phyloP scores from a whole-genome alignment of 257 asterid species.

The Buddleja alternifolia region DNA sequence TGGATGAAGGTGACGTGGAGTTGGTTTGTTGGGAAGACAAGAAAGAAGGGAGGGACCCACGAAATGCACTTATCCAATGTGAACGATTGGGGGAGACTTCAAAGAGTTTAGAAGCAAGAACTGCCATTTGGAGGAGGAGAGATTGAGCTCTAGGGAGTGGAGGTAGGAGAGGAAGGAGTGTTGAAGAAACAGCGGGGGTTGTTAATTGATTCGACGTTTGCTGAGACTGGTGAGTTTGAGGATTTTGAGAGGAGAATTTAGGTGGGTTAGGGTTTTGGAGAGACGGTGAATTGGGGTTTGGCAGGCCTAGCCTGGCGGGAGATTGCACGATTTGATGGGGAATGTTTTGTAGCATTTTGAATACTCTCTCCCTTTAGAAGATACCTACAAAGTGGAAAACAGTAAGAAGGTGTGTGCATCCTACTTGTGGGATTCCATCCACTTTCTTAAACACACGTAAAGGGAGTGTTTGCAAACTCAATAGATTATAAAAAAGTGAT shows the following conservation, averaged over 20 bases:
- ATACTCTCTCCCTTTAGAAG: background rate
- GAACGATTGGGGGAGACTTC: constrained; percentile 84
- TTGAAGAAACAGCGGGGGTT: constrained; percentile 57
- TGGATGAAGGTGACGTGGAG: constrained; percentile 49
- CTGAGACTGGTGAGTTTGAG: constrained; percentile 48
- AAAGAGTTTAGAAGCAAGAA: constrained; percentile 76
- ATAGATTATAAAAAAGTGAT: too few species aligned
- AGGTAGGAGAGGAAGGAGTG: constrained; percentile 88
- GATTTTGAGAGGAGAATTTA: constrained; percentile 60
- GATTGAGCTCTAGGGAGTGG: constrained; percentile 91
- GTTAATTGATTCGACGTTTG: constrained; percentile 49
- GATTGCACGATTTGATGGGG: constrained; percentile 88
- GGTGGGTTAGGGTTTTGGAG: constrained; percentile 69
- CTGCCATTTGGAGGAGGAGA: constrained; percentile 83
- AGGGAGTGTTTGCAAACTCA: too few species aligned
- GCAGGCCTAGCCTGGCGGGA: constrained; percentile 87
- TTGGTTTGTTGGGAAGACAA: constrained; percentile 64
- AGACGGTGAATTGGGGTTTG: constrained; percentile 91
- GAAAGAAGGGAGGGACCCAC: constrained; percentile 80
- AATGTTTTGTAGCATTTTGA: constrained; percentile 67
- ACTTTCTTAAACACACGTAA: too few species aligned
- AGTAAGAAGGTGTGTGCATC: too few species aligned
- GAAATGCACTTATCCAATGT: constrained; percentile 77
- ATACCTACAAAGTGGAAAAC: constrained; percentile 23
- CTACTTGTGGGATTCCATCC: too few species aligned